A percentile compares a stretch with the other conserved stretches of the same genome.
phyloP scores from a whole-genome alignment of 2,329 filamentous ascomycete species.

The Talaromyces marneffei region DNA sequence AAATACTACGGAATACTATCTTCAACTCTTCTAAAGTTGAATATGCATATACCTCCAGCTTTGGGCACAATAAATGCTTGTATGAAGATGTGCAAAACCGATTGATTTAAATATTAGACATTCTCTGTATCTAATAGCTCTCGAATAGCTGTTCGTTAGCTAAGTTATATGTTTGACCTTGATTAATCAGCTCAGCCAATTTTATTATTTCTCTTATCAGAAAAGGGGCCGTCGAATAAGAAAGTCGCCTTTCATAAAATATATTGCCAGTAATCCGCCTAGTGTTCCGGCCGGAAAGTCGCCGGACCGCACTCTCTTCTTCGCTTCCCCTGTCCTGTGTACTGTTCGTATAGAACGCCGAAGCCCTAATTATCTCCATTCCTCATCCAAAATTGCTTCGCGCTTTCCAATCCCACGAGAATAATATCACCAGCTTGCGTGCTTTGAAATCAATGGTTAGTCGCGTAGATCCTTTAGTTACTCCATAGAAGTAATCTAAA shows the following conservation, averaged over 20 bases:
- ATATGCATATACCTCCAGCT: neutral
- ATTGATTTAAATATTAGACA: neutral
- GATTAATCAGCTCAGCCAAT: neutral
- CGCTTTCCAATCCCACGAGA: neutral
- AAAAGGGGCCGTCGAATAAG: neutral
- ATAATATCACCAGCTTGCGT: neutral
- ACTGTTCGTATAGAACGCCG: neutral
- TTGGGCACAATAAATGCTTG: neutral
- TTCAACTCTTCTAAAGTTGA: neutral
- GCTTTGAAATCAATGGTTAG: neutral
- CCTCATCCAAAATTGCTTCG: neutral
- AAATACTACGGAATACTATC: neutral
- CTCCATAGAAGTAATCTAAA: neutral
- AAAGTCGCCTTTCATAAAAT: neutral
- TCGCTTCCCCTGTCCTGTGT: neutral
- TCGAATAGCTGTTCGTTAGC: too few relatives aligned
- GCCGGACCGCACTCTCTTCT: neutral
- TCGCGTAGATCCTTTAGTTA: neutral
- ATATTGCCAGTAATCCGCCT: neutral
- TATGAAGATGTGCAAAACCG: neutral
- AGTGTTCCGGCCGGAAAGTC: neutral
- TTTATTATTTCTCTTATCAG: neutral
- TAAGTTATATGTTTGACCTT: neutral
- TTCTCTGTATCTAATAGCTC: neutral
- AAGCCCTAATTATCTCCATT: neutral